These are phyloP conservation scores for Podaxis sp. DNA, from an alignment of 768 basidiomycete genomes.

Conservation along the genomic window DNA sequence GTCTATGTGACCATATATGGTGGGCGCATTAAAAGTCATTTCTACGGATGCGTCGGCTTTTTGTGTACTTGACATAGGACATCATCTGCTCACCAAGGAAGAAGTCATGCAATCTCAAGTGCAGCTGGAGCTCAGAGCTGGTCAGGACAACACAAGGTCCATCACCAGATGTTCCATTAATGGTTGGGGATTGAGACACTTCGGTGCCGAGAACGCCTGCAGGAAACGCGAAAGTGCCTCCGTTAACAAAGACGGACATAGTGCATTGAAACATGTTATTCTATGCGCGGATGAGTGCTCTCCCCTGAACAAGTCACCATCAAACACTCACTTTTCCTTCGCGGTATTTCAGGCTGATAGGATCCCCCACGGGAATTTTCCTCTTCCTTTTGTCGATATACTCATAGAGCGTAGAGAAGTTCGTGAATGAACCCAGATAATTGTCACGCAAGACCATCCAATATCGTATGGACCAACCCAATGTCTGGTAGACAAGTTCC, in stretches of 20 bases:
- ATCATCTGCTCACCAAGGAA: constrained; percentile 67
- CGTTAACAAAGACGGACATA: constrained; percentile 50
- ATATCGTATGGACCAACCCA: constrained; percentile 89
- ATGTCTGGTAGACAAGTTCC: constrained; percentile 60
- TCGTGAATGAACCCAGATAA: constrained; percentile 92
- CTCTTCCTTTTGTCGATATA: constrained; percentile 70
- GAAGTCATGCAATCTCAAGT: constrained; percentile 80
- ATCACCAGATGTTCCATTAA: constrained; percentile 30
- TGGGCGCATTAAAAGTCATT: constrained; percentile 72
- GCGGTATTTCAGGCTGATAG: constrained; percentile 76
- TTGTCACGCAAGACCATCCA: constrained; percentile 90
- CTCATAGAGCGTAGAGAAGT: constrained; percentile 86
- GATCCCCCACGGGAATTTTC: constrained; percentile 73
- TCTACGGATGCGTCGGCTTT: constrained; percentile 41
- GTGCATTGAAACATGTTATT: constrained; percentile 82
- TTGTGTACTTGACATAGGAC: background rate
- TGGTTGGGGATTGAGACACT: constrained; percentile 1
- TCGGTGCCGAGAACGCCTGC: constrained; percentile 68
- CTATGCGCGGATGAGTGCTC: constrained; percentile 37
- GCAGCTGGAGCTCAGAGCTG: constrained; percentile 70
- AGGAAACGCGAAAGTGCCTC: constrained; percentile 62
- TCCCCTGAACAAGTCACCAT: background rate
- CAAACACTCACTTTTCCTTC: constrained; percentile 60
- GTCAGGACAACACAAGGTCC: constrained; percentile 57
- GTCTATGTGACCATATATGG: constrained; percentile 53